These are phyloP conservation scores for Cladobotryum protrusum DNA, from an alignment of 2,329 filamentous ascomycete species.

Conservation along the genomic window DNA sequence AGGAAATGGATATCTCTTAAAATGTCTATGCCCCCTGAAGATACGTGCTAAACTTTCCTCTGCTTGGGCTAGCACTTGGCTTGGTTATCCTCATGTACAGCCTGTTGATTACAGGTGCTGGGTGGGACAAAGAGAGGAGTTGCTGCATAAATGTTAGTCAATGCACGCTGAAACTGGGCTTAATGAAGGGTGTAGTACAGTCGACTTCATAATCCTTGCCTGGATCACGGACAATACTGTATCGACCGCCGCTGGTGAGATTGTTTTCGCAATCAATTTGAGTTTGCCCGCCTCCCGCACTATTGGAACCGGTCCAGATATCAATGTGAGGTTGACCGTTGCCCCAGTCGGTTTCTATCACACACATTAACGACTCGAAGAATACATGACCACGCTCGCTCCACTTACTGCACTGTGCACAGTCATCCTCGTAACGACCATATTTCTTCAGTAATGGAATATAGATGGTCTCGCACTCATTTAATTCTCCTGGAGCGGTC, in stretches of 20 bases:
- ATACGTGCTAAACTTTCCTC: too few species aligned
- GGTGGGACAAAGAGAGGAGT: too few species aligned
- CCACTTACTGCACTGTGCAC: slow-evolving; percentile 12
- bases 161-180: too few species aligned
- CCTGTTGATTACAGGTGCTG: too few species aligned
- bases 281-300: slow-evolving; percentile 8
- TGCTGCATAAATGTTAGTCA: too few species aligned
- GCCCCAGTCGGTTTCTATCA: slow-evolving; percentile 4
- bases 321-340: slow-evolving; percentile 14
- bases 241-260: slow-evolving; percentile 13
- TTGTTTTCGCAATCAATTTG: slow-evolving; percentile 15
- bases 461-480: slow-evolving; percentile 13
- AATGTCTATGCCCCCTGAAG: too few species aligned
- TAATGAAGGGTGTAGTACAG: too few species aligned
- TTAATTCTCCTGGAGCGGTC: slow-evolving; percentile 12
- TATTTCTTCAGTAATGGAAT: slow-evolving; percentile 15
- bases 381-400: neutral
- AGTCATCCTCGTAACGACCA: slow-evolving; percentile 13
- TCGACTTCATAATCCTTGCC: slow-evolving; percentile 3
- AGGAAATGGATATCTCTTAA: too few species aligned
- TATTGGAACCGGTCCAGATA: slow-evolving; percentile 15
- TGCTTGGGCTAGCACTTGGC: too few species aligned
- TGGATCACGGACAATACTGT: slow-evolving; percentile 10
- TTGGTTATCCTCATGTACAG: too few species aligned
- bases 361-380: neutral